phyloP scores from a whole-genome alignment of 108 stramenopile genomes.

The Aurantiochytrium sp. region DNA sequence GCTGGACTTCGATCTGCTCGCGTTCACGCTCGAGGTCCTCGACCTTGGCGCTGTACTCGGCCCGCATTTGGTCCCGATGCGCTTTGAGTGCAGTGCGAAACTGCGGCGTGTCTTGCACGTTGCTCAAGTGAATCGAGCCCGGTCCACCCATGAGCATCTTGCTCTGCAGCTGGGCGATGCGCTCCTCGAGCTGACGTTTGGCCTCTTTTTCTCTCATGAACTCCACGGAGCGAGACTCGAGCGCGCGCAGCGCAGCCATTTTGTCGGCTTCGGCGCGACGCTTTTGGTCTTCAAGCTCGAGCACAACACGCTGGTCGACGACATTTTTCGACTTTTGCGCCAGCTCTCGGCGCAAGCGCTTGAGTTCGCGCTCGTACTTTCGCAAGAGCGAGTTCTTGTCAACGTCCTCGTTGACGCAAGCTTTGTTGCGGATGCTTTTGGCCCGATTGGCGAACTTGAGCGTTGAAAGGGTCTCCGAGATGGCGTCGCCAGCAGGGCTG shows the following conservation, averaged over 20 bases:
- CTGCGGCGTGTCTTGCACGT: conserved; percentile 15
- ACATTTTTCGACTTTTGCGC: conserved; percentile 47
- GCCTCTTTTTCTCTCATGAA: conserved; percentile 64
- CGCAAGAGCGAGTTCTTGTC: conserved; percentile 60
- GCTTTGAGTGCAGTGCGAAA: conserved; percentile 28
- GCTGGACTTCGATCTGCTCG: conserved; percentile 54
- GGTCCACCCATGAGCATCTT: conserved; percentile 45
- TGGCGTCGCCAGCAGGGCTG: conserved; percentile 52
- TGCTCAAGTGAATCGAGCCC: not conserved
- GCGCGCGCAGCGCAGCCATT: conserved; percentile 53
- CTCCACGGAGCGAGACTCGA: conserved; percentile 42
- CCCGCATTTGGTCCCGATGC: conserved; percentile 30
- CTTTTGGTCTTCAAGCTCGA: conserved; percentile 53
- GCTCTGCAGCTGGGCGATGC: conserved; percentile 43
- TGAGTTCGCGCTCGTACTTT: conserved; percentile 61
- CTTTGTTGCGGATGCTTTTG: conserved; percentile 49
- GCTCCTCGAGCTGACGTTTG: conserved; percentile 52
- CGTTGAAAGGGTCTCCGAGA: conserved; percentile 40
- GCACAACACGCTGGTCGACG: conserved; percentile 53
- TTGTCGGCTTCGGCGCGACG: conserved; percentile 57
- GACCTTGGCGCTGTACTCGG: conserved; percentile 42
- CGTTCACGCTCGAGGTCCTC: conserved; percentile 57
- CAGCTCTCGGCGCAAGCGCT: conserved; percentile 37
- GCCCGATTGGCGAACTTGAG: conserved; percentile 53
- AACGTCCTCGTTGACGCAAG: conserved; percentile 57